Evolutionary conservation across 257 asterid species (phyloP).

Genomic region (Leptodermis oblonga): DNA sequence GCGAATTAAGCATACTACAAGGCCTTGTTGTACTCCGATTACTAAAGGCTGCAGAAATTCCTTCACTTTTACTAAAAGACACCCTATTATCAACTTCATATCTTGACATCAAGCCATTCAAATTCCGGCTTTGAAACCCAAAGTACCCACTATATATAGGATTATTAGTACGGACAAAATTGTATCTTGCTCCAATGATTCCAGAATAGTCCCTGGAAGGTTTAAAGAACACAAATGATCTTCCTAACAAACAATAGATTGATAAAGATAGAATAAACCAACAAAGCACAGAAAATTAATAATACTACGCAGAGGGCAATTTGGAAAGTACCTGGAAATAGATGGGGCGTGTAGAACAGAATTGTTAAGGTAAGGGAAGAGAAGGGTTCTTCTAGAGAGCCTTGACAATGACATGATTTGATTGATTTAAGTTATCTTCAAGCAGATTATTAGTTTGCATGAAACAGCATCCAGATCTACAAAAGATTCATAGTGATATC

Average conservation of each 20-base stretch:
- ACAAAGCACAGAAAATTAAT: background rate
- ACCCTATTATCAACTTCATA: constrained; percentile 26
- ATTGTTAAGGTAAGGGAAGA: constrained; percentile 26
- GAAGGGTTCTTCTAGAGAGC: constrained; percentile 35
- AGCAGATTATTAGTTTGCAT: constrained; percentile 14
- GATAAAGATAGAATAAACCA: background rate
- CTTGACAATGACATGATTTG: constrained; percentile 52
- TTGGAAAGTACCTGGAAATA: constrained; percentile 37
- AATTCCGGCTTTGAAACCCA: constrained; percentile 28
- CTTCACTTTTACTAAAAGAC: constrained; percentile 13
- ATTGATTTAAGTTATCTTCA: background rate
- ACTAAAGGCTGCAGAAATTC: constrained; percentile 19
- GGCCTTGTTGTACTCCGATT: constrained; percentile 28
- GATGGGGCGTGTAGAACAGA: constrained; percentile 23
- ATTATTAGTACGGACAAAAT: constrained; percentile 22
- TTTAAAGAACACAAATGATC: background rate
- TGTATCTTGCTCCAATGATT: constrained; percentile 26
- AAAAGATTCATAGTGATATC: background rate
- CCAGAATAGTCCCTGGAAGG: constrained; percentile 10
- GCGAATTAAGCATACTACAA: constrained; percentile 22
- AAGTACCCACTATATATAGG: constrained; percentile 22
- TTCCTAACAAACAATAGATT: background rate
- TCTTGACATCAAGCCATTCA: constrained; percentile 25
- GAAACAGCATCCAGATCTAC: constrained; percentile 27
- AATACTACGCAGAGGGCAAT: background rate